Conservation (phyloP, 306 rosid genomes). For the Myrica gale region DNA sequence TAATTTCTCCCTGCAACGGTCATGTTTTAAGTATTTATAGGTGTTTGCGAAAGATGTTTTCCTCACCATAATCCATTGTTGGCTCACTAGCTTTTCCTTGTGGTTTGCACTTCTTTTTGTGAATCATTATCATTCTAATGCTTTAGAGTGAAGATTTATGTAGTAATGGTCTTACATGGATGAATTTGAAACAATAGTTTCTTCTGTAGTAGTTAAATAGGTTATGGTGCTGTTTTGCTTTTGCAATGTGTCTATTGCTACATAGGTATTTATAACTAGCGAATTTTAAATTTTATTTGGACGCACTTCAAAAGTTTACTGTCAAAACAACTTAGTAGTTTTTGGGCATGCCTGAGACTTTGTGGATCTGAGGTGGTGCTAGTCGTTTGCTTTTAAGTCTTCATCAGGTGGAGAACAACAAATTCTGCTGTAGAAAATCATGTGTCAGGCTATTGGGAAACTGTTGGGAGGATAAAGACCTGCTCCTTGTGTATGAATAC, state of each 20-base stretch:
- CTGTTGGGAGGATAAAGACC: constrained; percentile 61
- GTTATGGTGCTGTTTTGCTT: background rate
- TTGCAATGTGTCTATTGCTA: background rate
- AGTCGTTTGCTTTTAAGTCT: background rate
- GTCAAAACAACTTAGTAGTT: background rate
- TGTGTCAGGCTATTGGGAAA: constrained; percentile 68
- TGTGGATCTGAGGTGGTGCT: background rate
- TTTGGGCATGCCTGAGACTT: background rate
- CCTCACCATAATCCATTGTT: background rate
- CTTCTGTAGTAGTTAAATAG: background rate
- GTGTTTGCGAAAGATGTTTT: background rate
- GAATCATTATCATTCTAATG: background rate
- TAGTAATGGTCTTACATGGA: background rate
- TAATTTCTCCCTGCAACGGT: background rate
- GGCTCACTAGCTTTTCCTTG: background rate
- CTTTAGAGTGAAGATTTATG: background rate
- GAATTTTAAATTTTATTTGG: background rate
- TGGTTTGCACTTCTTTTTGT: background rate
- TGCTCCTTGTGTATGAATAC: constrained; percentile 91
- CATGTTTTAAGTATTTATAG: background rate
- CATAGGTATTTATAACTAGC: background rate
- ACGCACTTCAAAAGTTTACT: background rate
- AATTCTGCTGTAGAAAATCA: background rate
- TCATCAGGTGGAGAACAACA: background rate
- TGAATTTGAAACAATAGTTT: background rate